Conservation (phyloP, 2,329 filamentous ascomycete species). For the Cladosporium sp. region DNA sequence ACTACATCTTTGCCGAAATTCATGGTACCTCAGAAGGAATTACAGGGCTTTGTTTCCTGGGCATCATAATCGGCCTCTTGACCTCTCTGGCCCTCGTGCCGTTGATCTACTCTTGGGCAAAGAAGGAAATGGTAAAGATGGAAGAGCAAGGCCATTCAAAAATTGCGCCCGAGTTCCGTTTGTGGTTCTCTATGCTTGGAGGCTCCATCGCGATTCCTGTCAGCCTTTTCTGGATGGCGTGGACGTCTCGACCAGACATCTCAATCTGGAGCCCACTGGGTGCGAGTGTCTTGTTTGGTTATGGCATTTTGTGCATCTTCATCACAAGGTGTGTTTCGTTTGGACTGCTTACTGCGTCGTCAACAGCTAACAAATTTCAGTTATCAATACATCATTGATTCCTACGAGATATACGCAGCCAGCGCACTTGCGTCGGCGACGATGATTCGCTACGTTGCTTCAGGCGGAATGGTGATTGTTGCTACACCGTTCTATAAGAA, state of each 20-base stretch:
- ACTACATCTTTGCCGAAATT: conserved; percentile 48
- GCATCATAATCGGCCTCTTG: conserved; percentile 18
- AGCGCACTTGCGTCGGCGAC: conserved; percentile 47
- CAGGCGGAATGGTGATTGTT: conserved; percentile 44
- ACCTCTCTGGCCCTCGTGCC: conserved; percentile 53
- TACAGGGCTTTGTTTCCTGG: conserved; percentile 43
- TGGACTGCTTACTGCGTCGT: not conserved
- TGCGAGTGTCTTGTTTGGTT: conserved; percentile 55
- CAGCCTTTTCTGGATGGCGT: conserved; percentile 60
- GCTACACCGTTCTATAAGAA: conserved; percentile 43
- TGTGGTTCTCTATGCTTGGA: conserved; percentile 53
- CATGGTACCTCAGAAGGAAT: conserved; percentile 46
- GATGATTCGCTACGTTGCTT: conserved; percentile 42
- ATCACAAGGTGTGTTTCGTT: conserved; percentile 47
- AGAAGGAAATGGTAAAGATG: conserved; percentile 45
- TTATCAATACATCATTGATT: conserved; percentile 61
- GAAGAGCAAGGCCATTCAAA: conserved; percentile 39
- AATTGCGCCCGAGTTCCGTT: conserved; percentile 54
- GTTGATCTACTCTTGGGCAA: conserved; percentile 38
- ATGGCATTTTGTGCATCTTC: conserved; percentile 52
- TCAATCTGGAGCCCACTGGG: conserved; percentile 54
- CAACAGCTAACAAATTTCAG: conserved; percentile 28
- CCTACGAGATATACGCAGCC: conserved; percentile 55
- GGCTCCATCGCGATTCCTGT: conserved; percentile 51
- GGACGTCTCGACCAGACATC: conserved; percentile 48